Base-by-base conservation (phyloP, 768 basidiomycete species). In the Rossbeevera mucosa region DNA sequence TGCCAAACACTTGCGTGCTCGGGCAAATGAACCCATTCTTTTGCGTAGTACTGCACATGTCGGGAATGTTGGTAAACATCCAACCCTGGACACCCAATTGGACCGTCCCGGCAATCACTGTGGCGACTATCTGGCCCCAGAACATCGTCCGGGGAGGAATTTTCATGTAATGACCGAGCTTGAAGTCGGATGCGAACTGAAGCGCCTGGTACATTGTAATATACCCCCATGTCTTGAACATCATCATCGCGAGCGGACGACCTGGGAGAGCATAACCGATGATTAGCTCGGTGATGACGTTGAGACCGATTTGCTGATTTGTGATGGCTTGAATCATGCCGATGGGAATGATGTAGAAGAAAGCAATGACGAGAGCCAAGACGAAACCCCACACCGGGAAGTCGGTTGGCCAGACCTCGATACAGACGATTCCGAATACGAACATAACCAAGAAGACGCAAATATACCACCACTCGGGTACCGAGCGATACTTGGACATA, bases 311-410 rank as follows among this genome's bases (percentile, higher is more conserved):
- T 67, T 88, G 85, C 60, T 86, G 83, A 66, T 91, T 91, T 26
- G 88, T 91, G 57, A 89, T 80, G 1, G 87, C 86, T 59, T 88
- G 83, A 54, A 91, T 88, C 80, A 73, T 70, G 58, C 86, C 88
- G 50, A 86, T 81, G 12, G 91, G 91, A 44, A 94, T 80, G 52
- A 85, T 77, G 59, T 91, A 91, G 59, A 86, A 62, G 58, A 73
- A 76, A 0, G 80, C 70, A 26, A 81, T 73, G 25, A 72, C 5
- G 26, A 78, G 62, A 4, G 70, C 55, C 24, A 77, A 47, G 36
- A 78, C 61, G 56, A 77, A 75, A 5, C 71, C 76, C 75, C 77
- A 77, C 16, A 74, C 71, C 13, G 61, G 65, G 52, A 71, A 63
- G 26, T 74, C 65, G 12, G 85, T 79, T n/a, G 80, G 76, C 83